Percentiles rank a stretch among this genome's conserved stretches.
Conservation (phyloP, 2,329 filamentous ascomycete genomes). For the Fusarium sp. region DNA sequence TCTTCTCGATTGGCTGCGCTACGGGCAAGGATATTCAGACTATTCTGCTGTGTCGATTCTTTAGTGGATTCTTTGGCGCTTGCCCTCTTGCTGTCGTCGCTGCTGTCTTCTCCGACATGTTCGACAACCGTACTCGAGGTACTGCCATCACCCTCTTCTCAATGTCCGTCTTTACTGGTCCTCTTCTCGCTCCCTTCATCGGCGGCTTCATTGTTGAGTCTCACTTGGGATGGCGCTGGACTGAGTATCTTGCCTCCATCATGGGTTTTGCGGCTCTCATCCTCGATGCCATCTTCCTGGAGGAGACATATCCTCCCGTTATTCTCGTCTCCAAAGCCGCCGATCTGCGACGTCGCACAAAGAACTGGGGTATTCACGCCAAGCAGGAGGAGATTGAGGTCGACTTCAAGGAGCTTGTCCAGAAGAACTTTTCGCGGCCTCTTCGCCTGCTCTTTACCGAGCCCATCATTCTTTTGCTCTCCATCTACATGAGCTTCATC, state of each 20-base stretch:
- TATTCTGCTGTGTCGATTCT: constrained; percentile 76
- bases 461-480: constrained; percentile 73
- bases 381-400: constrained; percentile 77
- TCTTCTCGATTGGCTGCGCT: constrained; percentile 72
- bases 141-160: constrained; percentile 56
- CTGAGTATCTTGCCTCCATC: constrained; percentile 69
- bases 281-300: constrained; percentile 68
- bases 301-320: constrained; percentile 75
- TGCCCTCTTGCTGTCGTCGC: constrained; percentile 74
- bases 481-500: constrained; percentile 78
- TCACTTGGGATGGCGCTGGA: constrained; percentile 77
- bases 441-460: constrained; percentile 72
- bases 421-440: constrained; percentile 73
- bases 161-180: constrained; percentile 69
- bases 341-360: constrained; percentile 68
- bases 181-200: constrained; percentile 72
- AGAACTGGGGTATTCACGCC: constrained; percentile 76
- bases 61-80: constrained; percentile 76
- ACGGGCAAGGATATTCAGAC: constrained; percentile 74
- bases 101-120: constrained; percentile 77
- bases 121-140: constrained; percentile 69
- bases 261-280: constrained; percentile 69
- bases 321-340: constrained; percentile 69
- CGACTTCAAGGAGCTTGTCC: constrained; percentile 68
- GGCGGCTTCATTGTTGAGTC: constrained; percentile 73